Base-by-base conservation (phyloP, 495 filamentous ascomycete genomes). In the Pyronema domesticum region DNA sequence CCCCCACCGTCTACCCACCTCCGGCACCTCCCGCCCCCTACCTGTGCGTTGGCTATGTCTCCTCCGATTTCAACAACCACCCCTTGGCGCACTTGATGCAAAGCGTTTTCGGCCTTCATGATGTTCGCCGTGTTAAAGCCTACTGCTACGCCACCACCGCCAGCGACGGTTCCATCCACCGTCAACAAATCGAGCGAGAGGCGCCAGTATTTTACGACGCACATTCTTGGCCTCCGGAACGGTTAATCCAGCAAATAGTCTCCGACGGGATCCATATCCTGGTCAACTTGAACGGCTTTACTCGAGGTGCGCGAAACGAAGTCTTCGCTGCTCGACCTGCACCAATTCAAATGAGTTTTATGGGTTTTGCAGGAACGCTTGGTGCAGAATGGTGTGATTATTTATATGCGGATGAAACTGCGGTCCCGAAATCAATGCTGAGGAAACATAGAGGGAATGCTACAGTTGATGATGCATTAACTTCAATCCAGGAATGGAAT, bases 341-440 rank as follows among this genome's bases (percentile, higher is more conserved):
- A 3, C 91, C 91, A 0, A 89, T 99, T 48, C 91, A 96, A 60
- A 99, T 99, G 91, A 95, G 91, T 0, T 99, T 99, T 66, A 99
- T 99, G 91, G 91, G 91, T 1, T 96, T 99, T 68, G 91, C 91
- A 0, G 91, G 91, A 6, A 95, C 91, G 1, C 73, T 99, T 7
- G 91, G 93, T 9, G 91, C 91, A 30, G 91, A 96, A 63, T 99
- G 91, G 91, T 99, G 91, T 65, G 91, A 99, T 62, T 99, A 99
- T 62, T 79, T 99, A 33, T 76, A 96, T 33, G 89, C 91, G 3
- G 91, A 99, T 62, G 71, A 81, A 44, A 85, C 85, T 7, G 88
- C 91, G 0, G 82, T 99, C 51, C 93, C 91, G 0, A 74, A 73
- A 5, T 78, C 80, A 5, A 95, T 89, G 6, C 70, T 96, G 51